Conservation (phyloP, 345 rosid genomes). For the Ceriops tagal region DNA sequence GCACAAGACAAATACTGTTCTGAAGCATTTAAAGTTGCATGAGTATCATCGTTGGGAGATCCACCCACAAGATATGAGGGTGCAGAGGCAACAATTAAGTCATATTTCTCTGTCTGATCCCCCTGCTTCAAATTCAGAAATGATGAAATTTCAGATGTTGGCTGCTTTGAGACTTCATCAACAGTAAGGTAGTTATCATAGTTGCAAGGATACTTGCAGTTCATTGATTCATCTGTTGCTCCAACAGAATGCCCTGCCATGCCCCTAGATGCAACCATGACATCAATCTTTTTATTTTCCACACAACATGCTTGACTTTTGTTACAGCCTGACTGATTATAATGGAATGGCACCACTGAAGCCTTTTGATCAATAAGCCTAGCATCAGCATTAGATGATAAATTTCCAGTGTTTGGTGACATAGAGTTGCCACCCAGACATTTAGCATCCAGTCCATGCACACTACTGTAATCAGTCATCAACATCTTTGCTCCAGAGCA, state of each 20-base stretch:
- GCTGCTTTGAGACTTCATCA: conserved; percentile 30
- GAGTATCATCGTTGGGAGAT: conserved; percentile 12
- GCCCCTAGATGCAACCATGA: conserved; percentile 26
- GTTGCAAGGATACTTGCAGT: conserved; percentile 16
- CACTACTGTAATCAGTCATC: conserved; percentile 31
- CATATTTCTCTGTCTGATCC: conserved; percentile 22
- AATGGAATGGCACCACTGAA: conserved; percentile 18
- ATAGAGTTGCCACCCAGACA: conserved; percentile 29
- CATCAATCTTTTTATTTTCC: conserved; percentile 30
- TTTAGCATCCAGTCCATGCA: conserved; percentile 27
- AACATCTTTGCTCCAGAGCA: conserved; percentile 34
- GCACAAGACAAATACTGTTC: conserved; percentile 29
- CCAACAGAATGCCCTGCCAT: conserved; percentile 29
- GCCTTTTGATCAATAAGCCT: conserved; percentile 24
- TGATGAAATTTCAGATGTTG: conserved; percentile 25
- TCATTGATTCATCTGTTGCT: conserved; percentile 15
- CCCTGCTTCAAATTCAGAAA: conserved; percentile 15
- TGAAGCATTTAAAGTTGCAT: conserved; percentile 32
- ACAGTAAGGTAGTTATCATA: conserved; percentile 28
- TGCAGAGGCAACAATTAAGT: conserved; percentile 23
- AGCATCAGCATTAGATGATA: conserved; percentile 27
- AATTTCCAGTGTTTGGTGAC: conserved; percentile 29
- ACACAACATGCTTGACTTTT: conserved; percentile 18
- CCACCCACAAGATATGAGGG: conserved; percentile 25
- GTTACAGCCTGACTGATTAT: conserved; percentile 24